phyloP scores from a whole-genome alignment of 345 rosid species.

The Aquilaria malaccensis region DNA sequence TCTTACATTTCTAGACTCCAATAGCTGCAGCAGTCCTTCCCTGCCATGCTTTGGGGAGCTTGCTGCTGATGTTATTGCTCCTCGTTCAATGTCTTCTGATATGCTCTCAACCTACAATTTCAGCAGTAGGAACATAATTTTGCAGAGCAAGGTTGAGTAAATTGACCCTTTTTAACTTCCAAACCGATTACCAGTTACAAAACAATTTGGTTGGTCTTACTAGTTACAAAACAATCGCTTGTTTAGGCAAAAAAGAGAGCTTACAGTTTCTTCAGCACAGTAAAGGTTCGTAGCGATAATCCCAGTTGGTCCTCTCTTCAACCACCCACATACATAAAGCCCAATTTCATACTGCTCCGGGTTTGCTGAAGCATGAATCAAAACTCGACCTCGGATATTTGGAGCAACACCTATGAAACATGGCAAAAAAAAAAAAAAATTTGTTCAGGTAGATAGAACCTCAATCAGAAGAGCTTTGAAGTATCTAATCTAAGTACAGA shows the following conservation, averaged over 20 bases:
- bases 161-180: background rate
- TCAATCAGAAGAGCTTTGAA: no score
- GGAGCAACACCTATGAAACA: slow-evolving; percentile 63
- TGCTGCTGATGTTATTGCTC: slow-evolving; percentile 22
- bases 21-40: slow-evolving; percentile 56
- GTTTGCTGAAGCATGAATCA: slow-evolving; percentile 35
- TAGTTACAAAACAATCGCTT: background rate
- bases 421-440: background rate
- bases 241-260: slow-evolving; percentile 15
- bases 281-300: slow-evolving; percentile 83
- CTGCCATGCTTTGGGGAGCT: slow-evolving; percentile 46
- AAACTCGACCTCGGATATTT: slow-evolving; percentile 59
- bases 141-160: background rate
- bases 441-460: background rate
- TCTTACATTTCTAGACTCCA: slow-evolving; percentile 37
- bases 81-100: slow-evolving; percentile 57
- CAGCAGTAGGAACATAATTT: background rate
- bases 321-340: slow-evolving; percentile 93
- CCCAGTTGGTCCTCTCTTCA: slow-evolving; percentile 92
- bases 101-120: slow-evolving; percentile 60
- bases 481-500: no score
- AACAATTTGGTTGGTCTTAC: background rate
- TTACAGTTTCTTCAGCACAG: slow-evolving; percentile 92
- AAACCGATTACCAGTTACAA: background rate
- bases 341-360: slow-evolving; percentile 41